Percentiles rank a stretch among this genome's conserved stretches.
These are phyloP conservation scores for Hyphodiscus hymeniophilus DNA, from an alignment of 495 filamentous ascomycete species.

Conservation along the genomic window DNA sequence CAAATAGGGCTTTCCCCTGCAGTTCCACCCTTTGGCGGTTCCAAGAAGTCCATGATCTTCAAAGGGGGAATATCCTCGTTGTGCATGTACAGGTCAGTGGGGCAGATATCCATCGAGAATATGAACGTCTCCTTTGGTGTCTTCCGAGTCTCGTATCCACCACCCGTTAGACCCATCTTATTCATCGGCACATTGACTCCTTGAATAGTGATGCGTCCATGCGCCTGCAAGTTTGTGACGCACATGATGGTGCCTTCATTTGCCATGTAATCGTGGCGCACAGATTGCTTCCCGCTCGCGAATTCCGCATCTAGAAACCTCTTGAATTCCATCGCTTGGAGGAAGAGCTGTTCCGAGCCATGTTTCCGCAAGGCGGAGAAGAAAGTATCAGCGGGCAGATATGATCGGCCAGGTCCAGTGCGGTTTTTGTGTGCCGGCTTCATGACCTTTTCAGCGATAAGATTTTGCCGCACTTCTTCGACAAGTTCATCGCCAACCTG, in stretches of 20 bases:
- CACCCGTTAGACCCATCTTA: conserved; percentile 63
- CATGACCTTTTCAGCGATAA: conserved; percentile 53
- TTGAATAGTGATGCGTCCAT: conserved; percentile 46
- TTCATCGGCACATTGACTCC: conserved; percentile 52
- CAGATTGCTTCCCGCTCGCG: conserved; percentile 25
- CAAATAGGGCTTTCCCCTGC: conserved; percentile 58
- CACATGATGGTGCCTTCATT: conserved; percentile 64
- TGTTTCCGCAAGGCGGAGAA: conserved; percentile 38
- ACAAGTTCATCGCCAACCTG: conserved; percentile 40
- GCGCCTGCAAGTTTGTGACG: conserved; percentile 57
- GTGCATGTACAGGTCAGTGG: conserved; percentile 49
- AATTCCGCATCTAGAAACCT: conserved; percentile 47
- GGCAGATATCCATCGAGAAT: conserved; percentile 54
- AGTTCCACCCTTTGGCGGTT: conserved; percentile 20
- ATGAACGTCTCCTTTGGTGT: conserved; percentile 57
- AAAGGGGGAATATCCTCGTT: conserved; percentile 44
- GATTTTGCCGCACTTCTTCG: conserved; percentile 44
- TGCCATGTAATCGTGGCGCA: conserved; percentile 34
- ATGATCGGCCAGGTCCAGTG: conserved; percentile 45
- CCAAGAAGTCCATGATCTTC: conserved; percentile 1
- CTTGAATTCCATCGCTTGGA: conserved; percentile 52
- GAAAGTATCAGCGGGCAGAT: conserved; percentile 51
- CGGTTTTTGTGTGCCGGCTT: conserved; percentile 45
- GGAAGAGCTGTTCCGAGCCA: conserved; percentile 35
- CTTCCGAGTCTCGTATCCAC: conserved; percentile 60